Percentiles rank a stretch among this genome's conserved stretches.
Evolutionary conservation across 345 rosid species (phyloP).

Genomic region (Euphorbia peplus): DNA sequence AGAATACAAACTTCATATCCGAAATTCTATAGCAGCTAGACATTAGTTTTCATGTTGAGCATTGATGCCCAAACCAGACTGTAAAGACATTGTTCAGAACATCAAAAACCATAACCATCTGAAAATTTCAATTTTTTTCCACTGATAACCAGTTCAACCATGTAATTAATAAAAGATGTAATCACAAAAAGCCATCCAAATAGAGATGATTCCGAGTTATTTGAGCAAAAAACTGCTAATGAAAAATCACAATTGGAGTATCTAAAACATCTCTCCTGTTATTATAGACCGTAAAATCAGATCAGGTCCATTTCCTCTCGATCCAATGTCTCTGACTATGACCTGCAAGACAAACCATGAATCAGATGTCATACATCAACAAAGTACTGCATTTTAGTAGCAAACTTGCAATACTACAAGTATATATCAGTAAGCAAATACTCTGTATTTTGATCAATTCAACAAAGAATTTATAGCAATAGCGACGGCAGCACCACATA

Average conservation of each 20-base stretch:
- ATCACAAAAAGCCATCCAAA: background rate
- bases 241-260: conserved; percentile 1
- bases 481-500: background rate
- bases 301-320: background rate
- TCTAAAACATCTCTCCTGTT: conserved; percentile 11
- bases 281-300: background rate
- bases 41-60: background rate
- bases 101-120: background rate
- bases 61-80: background rate
- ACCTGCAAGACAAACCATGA: conserved; percentile 6
- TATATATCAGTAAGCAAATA: background rate
- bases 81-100: background rate
- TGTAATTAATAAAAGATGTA: background rate
- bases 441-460: background rate
- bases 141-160: background rate
- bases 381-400: background rate
- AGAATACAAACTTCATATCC: background rate
- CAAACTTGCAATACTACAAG: background rate
- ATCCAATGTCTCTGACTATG: background rate
- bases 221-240: conserved; percentile 4
- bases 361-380: background rate
- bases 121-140: background rate
- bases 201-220: background rate
- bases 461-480: background rate
- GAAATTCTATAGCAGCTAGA: background rate